Conservation (phyloP, 345 rosid genomes). For the Syzygium oleosum region DNA sequence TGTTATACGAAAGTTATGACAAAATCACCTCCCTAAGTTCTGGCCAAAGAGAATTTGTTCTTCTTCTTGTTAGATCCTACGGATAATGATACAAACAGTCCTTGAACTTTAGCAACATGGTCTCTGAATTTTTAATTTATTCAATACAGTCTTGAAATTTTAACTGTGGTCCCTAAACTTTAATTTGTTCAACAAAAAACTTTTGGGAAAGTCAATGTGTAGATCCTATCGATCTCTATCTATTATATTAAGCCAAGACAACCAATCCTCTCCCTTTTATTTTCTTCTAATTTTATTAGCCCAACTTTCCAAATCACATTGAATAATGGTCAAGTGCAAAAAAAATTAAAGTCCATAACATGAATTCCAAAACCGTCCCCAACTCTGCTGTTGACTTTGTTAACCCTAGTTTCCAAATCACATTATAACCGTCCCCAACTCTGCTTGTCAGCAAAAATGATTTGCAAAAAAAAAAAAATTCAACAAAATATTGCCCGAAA, state of each 20-base stretch:
- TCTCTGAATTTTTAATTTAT: no score
- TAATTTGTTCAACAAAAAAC: not conserved
- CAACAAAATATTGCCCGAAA: not conserved
- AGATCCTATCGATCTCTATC: not conserved
- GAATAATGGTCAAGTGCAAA: not conserved
- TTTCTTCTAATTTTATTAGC: not conserved
- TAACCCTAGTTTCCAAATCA: no score
- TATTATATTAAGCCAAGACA: not conserved
- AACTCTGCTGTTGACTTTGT: not conserved
- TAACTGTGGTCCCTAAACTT: no score
- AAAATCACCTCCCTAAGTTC: no score
- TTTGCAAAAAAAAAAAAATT: not conserved
- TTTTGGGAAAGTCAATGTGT: not conserved
- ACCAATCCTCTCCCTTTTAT: not conserved
- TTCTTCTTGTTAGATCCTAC: no score
- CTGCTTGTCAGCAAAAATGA: not conserved
- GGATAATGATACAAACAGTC: no score
- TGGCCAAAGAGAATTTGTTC: no score
- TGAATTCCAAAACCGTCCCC: not conserved
- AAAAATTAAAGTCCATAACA: not conserved
- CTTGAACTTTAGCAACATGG: no score
- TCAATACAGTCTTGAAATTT: no score
- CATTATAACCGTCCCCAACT: no score
- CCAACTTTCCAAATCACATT: not conserved
- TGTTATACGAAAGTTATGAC: no score